These are phyloP conservation scores for Calonectria pauciramosa DNA, from an alignment of 2,329 filamentous ascomycete species.

Conservation along the genomic window DNA sequence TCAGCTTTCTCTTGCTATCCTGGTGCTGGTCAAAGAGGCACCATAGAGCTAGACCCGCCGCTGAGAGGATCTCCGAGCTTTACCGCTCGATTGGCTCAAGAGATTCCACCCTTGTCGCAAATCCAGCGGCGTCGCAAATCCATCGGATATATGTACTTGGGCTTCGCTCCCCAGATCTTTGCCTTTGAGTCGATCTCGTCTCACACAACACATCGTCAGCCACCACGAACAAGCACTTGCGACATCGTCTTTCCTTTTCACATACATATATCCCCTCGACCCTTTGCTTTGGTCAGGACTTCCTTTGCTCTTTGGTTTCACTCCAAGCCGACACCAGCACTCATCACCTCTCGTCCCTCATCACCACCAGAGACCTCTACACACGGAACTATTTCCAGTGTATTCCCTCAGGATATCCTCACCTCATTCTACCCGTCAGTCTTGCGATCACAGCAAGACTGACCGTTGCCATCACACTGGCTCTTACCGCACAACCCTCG, in stretches of 20 bases:
- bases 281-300: slow-evolving; percentile 21
- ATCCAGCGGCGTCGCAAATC: slow-evolving; percentile 42
- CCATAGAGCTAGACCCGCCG: slow-evolving; percentile 40
- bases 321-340: slow-evolving; percentile 15
- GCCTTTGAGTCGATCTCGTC: slow-evolving; percentile 38
- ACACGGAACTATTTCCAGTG: slow-evolving; percentile 22
- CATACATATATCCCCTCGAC: slow-evolving; percentile 34
- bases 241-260: slow-evolving; percentile 35
- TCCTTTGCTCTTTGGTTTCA: slow-evolving; percentile 28
- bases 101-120: slow-evolving; percentile 47
- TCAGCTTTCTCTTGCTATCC: slow-evolving; percentile 43
- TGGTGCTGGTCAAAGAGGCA: slow-evolving; percentile 43
- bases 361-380: slow-evolving; percentile 14
- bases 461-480: slow-evolving; percentile 53
- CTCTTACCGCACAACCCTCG: slow-evolving; percentile 61
- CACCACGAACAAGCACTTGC: slow-evolving; percentile 29
- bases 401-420: slow-evolving; percentile 13
- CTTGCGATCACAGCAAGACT: slow-evolving; percentile 45
- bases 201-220: slow-evolving; percentile 42
- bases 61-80: slow-evolving; percentile 47
- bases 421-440: slow-evolving; percentile 30
- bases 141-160: slow-evolving; percentile 47
- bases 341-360: slow-evolving; percentile 9
- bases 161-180: slow-evolving; percentile 43
- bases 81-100: slow-evolving; percentile 51